Conservation (phyloP, 2,329 filamentous ascomycete species). For the Clonostachys byssicola region DNA sequence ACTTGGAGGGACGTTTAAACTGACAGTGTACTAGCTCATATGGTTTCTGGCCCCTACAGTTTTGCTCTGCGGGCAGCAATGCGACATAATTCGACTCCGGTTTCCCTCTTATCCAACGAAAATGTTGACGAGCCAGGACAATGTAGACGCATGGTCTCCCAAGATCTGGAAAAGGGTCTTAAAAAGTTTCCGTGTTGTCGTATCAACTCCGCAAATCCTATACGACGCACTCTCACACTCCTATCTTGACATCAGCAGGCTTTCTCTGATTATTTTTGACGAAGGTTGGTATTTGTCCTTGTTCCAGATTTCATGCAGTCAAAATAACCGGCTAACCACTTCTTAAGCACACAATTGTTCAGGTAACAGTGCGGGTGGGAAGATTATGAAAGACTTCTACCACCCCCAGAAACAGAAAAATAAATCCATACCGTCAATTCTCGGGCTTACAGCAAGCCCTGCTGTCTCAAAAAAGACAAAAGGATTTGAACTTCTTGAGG, state of each 20-base stretch:
- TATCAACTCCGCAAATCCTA: constrained; percentile 75
- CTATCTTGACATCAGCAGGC: constrained; percentile 60
- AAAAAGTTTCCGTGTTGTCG: constrained; percentile 61
- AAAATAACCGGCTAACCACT: not conserved
- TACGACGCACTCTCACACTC: constrained; percentile 70
- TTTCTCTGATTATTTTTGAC: constrained; percentile 75
- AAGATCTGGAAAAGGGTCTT: constrained; percentile 65
- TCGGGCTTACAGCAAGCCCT: constrained; percentile 80
- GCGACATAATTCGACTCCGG: constrained; percentile 52
- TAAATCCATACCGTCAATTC: constrained; percentile 53
- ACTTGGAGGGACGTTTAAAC: not conserved
- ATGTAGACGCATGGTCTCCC: constrained; percentile 69
- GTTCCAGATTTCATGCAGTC: too few species aligned
- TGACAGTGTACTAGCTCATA: constrained; percentile 38
- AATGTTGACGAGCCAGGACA: constrained; percentile 63
- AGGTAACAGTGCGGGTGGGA: constrained; percentile 57
- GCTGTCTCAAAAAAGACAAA: constrained; percentile 54
- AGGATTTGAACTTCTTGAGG: constrained; percentile 60
- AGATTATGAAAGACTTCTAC: constrained; percentile 73
- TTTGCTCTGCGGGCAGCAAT: constrained; percentile 63
- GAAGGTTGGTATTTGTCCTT: constrained; percentile 53
- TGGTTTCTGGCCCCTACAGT: constrained; percentile 76
- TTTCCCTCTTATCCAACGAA: constrained; percentile 56
- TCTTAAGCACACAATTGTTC: constrained; percentile 70
- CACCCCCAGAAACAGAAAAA: constrained; percentile 37